These are phyloP conservation scores for Penicillium psychrofluorescens DNA, from an alignment of 495 filamentous ascomycete genomes.

Conservation along the genomic window DNA sequence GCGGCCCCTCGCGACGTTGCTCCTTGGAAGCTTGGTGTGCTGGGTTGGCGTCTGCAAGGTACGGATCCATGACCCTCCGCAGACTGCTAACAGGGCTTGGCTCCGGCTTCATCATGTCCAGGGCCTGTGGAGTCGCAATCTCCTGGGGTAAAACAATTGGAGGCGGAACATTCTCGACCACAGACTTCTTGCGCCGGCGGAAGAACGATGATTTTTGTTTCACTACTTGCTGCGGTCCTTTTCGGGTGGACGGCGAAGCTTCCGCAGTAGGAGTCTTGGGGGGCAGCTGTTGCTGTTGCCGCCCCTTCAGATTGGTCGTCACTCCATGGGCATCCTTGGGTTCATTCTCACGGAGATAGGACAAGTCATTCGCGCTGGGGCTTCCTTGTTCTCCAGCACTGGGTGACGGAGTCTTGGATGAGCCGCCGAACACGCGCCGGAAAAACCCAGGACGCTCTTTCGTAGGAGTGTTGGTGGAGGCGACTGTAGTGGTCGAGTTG, in stretches of 20 bases:
- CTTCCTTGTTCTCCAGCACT: slow-evolving; percentile 12
- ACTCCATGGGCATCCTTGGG: slow-evolving; percentile 14
- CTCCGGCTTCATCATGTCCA: slow-evolving; percentile 31
- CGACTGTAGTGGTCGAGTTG: slow-evolving; percentile 9
- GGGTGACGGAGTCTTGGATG: slow-evolving; percentile 31
- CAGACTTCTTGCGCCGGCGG: slow-evolving; percentile 82
- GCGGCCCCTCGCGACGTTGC: slow-evolving; percentile 12
- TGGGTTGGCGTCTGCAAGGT: slow-evolving; percentile 39
- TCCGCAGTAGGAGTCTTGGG: slow-evolving; percentile 17
- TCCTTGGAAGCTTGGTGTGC: slow-evolving; percentile 15
- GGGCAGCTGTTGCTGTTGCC: slow-evolving; percentile 20
- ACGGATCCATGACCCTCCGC: slow-evolving; percentile 85
- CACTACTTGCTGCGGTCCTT: slow-evolving; percentile 47
- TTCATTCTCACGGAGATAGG: slow-evolving; percentile 23
- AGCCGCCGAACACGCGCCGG: slow-evolving; percentile 74
- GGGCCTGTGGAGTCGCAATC: slow-evolving; percentile 11
- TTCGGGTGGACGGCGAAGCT: slow-evolving; percentile 33
- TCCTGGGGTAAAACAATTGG: slow-evolving; percentile 40
- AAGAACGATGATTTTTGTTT: slow-evolving; percentile 95
- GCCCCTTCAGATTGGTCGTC: slow-evolving; percentile 12
- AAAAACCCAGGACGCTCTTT: slow-evolving; percentile 87
- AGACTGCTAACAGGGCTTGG: slow-evolving; percentile 83
- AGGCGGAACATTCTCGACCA: slow-evolving; percentile 47
- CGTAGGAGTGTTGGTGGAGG: neutral
- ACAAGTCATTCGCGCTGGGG: slow-evolving; percentile 11